These are phyloP conservation scores for Chaetomium strumarium DNA, from an alignment of 2,329 filamentous ascomycete genomes.

Conservation along the genomic window DNA sequence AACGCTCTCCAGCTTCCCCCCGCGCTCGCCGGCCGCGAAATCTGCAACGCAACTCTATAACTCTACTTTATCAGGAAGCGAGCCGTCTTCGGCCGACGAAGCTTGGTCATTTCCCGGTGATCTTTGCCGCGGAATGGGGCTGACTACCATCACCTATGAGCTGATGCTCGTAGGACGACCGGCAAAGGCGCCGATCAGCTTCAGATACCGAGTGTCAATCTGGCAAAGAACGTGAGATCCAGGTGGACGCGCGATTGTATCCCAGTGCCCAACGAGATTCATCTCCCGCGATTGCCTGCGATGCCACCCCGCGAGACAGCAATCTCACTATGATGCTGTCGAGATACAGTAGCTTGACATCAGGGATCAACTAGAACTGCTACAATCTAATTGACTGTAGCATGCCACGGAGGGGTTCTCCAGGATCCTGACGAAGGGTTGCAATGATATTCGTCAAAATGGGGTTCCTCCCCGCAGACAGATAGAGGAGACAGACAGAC, in stretches of 20 bases:
- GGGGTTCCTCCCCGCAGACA: constrained; percentile 10
- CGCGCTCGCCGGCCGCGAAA: constrained; percentile 14
- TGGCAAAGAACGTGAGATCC: too few relatives aligned
- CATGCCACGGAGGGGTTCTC: constrained; percentile 5
- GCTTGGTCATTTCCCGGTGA: constrained; percentile 6
- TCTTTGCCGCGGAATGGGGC: neutral
- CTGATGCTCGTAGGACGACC: neutral
- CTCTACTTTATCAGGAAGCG: constrained; percentile 4
- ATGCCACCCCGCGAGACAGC: neutral
- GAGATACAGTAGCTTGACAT: neutral
- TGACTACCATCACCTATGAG: neutral
- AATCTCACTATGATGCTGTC: constrained; percentile 6
- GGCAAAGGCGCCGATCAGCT: neutral
- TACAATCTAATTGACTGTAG: neutral
- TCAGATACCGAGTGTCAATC: neutral
- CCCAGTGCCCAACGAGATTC: neutral
- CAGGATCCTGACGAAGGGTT: constrained; percentile 8
- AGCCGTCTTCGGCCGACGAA: constrained; percentile 1
- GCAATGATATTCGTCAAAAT: constrained; percentile 2
- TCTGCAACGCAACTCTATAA: constrained; percentile 20
- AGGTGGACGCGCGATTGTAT: neutral
- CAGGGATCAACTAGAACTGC: neutral
- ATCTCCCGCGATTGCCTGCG: neutral
- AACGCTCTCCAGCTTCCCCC: constrained; percentile 7
- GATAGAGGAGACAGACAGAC: neutral